Conservation (phyloP, 2,329 filamentous ascomycete genomes). For the Ophiocordyceps camponoti-rufipedis region DNA sequence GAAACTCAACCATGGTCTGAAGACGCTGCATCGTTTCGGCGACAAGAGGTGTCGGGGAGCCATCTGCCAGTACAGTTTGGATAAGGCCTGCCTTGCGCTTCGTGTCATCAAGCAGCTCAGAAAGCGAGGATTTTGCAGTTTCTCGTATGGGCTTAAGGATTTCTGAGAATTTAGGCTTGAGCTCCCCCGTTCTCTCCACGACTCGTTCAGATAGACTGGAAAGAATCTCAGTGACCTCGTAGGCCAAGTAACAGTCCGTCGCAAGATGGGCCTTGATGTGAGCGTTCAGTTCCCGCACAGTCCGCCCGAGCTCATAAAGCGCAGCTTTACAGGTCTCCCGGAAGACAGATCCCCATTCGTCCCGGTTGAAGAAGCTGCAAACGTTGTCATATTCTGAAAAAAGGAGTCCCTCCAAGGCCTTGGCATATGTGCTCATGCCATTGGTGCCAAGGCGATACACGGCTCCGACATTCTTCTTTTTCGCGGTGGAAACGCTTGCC, state of each 20-base stretch:
- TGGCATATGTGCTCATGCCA: conserved; percentile 77
- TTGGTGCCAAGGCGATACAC: conserved; percentile 80
- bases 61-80: conserved; percentile 57
- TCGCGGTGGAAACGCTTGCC: conserved; percentile 68
- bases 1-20: conserved; percentile 72
- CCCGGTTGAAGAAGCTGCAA: conserved; percentile 65
- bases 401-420: conserved; percentile 74
- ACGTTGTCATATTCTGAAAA: conserved; percentile 83
- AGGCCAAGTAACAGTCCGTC: conserved; percentile 88
- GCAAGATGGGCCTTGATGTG: conserved; percentile 75
- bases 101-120: conserved; percentile 70
- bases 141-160: conserved; percentile 79
- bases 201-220: conserved; percentile 62
- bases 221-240: conserved; percentile 86
- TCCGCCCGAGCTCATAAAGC: conserved; percentile 67
- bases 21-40: conserved; percentile 73
- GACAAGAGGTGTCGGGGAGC: conserved; percentile 59
- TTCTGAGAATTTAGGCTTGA: conserved; percentile 68
- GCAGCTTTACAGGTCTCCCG: conserved; percentile 61
- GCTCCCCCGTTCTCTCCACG: conserved; percentile 66
- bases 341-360: conserved; percentile 69
- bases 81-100: conserved; percentile 49
- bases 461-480: conserved; percentile 63
- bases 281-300: conserved; percentile 70
- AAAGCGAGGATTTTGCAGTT: conserved; percentile 73